Conservation (phyloP, 768 basidiomycete genomes). For the Rhizopogon vesiculosus region DNA sequence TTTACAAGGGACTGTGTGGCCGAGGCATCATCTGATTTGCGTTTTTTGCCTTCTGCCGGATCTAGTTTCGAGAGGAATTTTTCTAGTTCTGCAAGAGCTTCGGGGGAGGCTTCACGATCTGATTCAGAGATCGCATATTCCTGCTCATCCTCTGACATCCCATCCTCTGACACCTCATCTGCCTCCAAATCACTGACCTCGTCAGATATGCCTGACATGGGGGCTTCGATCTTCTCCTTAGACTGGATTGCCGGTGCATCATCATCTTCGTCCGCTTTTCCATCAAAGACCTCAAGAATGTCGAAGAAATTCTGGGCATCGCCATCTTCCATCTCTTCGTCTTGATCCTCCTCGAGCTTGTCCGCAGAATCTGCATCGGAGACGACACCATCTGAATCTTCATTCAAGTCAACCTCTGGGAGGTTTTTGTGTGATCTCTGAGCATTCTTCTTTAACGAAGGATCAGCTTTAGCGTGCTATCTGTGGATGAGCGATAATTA, state of each 20-base stretch:
- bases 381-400: constrained; percentile 37
- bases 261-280: constrained; percentile 39
- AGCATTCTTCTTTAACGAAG: constrained; percentile 15
- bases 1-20: constrained; percentile 23
- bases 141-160: constrained; percentile 24
- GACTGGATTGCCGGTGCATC: background rate
- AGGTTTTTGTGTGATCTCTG: constrained; percentile 27
- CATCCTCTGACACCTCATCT: constrained; percentile 31
- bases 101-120: constrained; percentile 46
- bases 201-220: constrained; percentile 1
- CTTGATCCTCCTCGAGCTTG: constrained; percentile 26
- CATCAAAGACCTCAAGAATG: constrained; percentile 62
- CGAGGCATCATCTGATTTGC: constrained; percentile 28
- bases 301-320: constrained; percentile 58
- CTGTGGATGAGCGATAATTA: background rate
- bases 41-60: constrained; percentile 51
- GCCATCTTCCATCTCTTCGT: constrained; percentile 41
- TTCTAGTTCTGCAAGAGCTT: constrained; percentile 65
- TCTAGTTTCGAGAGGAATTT: constrained; percentile 69
- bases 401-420: constrained; percentile 63
- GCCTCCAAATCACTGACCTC: constrained; percentile 27
- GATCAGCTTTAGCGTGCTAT: constrained; percentile 18
- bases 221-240: background rate
- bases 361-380: constrained; percentile 18
- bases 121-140: constrained; percentile 35